Conservation (phyloP, 345 rosid genomes). For the Clausena lansium region DNA sequence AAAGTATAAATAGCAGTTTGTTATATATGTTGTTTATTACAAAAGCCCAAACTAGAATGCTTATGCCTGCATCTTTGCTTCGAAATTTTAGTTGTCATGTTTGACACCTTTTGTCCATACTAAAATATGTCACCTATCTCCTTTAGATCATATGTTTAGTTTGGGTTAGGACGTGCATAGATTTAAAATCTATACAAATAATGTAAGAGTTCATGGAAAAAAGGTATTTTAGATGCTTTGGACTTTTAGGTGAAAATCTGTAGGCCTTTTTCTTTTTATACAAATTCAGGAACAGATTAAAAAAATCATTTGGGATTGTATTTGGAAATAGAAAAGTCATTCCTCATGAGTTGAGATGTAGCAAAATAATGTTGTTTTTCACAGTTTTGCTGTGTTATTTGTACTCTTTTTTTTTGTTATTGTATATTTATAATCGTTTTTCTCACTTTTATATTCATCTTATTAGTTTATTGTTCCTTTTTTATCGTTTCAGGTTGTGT, state of each 20-base stretch:
- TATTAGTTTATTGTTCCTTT: conserved; percentile 20
- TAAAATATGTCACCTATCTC: not conserved
- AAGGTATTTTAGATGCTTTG: not conserved
- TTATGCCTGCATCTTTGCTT: not conserved
- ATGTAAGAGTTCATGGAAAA: not conserved
- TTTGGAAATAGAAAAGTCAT: not conserved
- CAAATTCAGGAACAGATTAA: not conserved
- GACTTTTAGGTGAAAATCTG: not conserved
- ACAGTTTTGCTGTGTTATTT: not conserved
- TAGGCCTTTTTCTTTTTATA: not conserved
- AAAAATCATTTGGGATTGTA: not conserved
- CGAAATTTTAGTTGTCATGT: not conserved
- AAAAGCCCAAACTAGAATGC: not conserved
- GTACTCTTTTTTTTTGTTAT: not conserved
- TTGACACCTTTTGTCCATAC: not conserved
- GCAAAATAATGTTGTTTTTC: too few relatives aligned
- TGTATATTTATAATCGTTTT: not conserved
- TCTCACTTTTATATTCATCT: conserved; percentile 4
- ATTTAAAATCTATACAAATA: not conserved
- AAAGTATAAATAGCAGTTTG: not conserved
- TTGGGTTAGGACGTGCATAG: not conserved
- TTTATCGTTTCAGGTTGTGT: conserved; percentile 74
- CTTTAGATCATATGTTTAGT: not conserved
- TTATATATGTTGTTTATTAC: not conserved
- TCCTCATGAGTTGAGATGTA: not conserved